Percentiles rank a stretch among this genome's conserved stretches.
Conservation (phyloP, 495 filamentous ascomycete genomes). For the Penicillium atrosanguineum region DNA sequence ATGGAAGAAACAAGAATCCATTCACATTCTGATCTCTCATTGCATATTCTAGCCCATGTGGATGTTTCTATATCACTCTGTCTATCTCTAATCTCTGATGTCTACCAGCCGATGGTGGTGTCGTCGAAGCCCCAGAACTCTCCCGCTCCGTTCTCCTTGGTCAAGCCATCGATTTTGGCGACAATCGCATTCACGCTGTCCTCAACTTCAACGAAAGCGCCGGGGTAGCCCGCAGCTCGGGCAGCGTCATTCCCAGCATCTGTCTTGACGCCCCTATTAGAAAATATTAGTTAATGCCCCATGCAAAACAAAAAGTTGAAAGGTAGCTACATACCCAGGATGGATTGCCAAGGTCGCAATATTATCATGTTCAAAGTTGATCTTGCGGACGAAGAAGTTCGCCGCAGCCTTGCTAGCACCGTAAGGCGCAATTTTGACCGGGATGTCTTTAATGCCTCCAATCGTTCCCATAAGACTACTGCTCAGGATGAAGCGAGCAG, state of each 20-base stretch:
- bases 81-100: neutral
- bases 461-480: neutral
- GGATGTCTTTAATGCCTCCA: neutral
- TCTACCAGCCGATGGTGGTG: neutral
- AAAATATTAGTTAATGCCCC: no score
- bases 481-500: neutral
- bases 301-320: no score
- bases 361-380: conserved; percentile 33
- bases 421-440: conserved; percentile 26
- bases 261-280: neutral
- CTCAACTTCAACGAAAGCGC: no score
- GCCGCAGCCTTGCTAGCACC: conserved; percentile 29
- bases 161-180: conserved; percentile 3
- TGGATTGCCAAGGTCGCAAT: conserved; percentile 26
- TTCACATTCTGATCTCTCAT: neutral
- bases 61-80: no score
- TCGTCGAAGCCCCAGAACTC: neutral
- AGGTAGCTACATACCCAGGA: conserved; percentile 14
- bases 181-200: no score
- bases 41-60: neutral
- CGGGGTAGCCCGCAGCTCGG: no score
- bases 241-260: no score
- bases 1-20: neutral
- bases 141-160: neutral
- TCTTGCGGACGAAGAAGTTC: conserved; percentile 30